Evolutionary conservation across 495 filamentous ascomycete genomes (phyloP).

Genomic region (Aspergillus steynii): DNA sequence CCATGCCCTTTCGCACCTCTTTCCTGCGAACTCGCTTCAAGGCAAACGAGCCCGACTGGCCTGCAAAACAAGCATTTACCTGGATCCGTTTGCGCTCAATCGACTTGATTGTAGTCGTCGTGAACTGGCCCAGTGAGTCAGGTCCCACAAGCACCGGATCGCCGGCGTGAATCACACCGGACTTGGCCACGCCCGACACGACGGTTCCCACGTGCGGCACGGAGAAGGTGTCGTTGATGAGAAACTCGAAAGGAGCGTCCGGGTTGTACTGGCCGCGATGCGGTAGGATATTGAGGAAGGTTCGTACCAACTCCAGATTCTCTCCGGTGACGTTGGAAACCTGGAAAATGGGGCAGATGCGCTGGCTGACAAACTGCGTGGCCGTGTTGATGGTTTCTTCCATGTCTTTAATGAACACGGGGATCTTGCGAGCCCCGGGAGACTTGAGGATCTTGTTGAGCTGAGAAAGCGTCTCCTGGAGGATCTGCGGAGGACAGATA

Average conservation of each 20-base stretch:
- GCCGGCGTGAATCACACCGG: constrained; percentile 80
- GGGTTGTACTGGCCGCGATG: constrained; percentile 92
- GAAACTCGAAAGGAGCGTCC: constrained; percentile 88
- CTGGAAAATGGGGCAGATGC: constrained; percentile 97
- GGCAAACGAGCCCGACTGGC: constrained; percentile 91
- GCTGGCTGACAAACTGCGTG: constrained; percentile 90
- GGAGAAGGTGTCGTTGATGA: constrained; percentile 98
- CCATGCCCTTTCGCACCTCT: constrained; percentile 98
- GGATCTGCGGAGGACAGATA: constrained; percentile 94
- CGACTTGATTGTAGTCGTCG: constrained; percentile 81
- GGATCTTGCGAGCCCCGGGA: constrained; percentile 91
- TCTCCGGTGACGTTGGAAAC: constrained; percentile 96
- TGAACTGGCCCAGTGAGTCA: constrained; percentile 90
- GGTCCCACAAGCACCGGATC: constrained; percentile 89
- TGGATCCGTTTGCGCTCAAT: constrained; percentile 95
- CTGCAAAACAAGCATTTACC: constrained; percentile 85
- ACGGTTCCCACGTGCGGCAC: constrained; percentile 97
- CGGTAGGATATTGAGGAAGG: constrained; percentile 93
- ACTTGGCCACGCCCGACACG: constrained; percentile 89
- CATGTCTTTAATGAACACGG: constrained; percentile 91
- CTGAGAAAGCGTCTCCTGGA: constrained; percentile 92
- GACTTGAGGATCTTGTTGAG: constrained; percentile 90
- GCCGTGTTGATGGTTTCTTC: constrained; percentile 94
- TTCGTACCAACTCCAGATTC: constrained; percentile 76
- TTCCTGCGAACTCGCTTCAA: constrained; percentile 81